Conservation (phyloP, 495 filamentous ascomycete genomes). For the Achaetomiella virescens region DNA sequence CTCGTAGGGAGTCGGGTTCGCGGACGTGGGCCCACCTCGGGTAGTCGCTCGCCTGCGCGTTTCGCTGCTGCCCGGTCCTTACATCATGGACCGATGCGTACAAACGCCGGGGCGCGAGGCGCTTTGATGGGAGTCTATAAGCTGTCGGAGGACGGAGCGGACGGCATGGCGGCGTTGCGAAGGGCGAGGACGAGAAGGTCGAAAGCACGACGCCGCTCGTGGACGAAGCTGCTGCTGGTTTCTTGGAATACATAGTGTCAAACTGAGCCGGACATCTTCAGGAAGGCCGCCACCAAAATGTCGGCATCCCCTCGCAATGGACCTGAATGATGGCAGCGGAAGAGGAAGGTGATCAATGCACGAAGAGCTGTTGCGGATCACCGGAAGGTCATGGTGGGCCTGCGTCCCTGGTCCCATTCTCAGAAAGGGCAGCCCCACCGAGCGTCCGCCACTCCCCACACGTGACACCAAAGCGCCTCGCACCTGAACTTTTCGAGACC, state of each 20-base stretch:
- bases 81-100: conserved; percentile 21
- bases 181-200: conserved; percentile 13
- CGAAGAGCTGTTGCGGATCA: neutral
- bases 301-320: neutral
- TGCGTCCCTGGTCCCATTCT: no score
- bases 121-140: no score
- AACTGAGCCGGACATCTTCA: conserved; percentile 24
- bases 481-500: conserved; percentile 5
- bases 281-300: conserved; percentile 10
- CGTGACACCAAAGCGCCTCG: conserved; percentile 4
- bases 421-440: no score
- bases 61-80: neutral
- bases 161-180: conserved; percentile 30
- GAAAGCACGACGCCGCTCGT: conserved; percentile 19
- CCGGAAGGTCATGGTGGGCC: neutral
- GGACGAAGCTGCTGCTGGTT: conserved; percentile 26
- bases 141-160: neutral
- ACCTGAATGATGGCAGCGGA: neutral
- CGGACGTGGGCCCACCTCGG: conserved; percentile 36
- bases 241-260: conserved; percentile 28
- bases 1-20: conserved; percentile 80
- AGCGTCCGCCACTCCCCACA: neutral
- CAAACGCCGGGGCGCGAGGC: conserved; percentile 1
- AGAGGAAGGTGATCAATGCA: neutral
- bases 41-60: conserved; percentile 25